Evolutionary conservation across 768 basidiomycete genomes (phyloP).

Genomic region (Serendipita vermifera): DNA sequence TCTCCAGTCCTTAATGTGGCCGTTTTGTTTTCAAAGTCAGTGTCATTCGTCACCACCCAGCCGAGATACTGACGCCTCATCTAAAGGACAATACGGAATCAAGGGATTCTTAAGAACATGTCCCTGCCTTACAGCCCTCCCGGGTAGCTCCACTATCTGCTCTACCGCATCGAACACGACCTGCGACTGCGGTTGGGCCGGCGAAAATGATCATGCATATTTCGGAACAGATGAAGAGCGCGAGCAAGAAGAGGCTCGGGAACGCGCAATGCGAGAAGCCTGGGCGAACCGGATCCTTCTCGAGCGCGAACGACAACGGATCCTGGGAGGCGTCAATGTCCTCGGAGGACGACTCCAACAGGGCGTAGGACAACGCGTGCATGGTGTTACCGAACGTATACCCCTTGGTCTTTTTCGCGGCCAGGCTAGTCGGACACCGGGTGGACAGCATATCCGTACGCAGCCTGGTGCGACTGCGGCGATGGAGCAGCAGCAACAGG

Average conservation of each 20-base stretch:
- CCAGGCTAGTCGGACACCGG: too few species aligned
- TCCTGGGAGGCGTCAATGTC: too few species aligned
- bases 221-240: background rate
- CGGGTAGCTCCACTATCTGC: background rate
- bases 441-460: too few species aligned
- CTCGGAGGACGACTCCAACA: too few species aligned
- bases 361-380: too few species aligned
- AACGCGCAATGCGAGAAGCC: background rate
- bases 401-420: too few species aligned
- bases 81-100: background rate
- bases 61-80: background rate
- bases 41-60: background rate
- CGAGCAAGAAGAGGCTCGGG: background rate
- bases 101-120: too few species aligned
- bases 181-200: slow-evolving; percentile 4
- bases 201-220: background rate
- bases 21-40: slow-evolving; percentile 1
- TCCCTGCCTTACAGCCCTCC: too few species aligned
- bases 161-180: background rate
- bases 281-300: background rate
- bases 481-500: too few species aligned
- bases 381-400: too few species aligned
- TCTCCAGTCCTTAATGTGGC: background rate
- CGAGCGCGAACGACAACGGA: background rate
- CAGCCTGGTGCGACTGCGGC: too few species aligned